Conservation (phyloP, 805 yeast genomes). For the Pichia eremophila region DNA sequence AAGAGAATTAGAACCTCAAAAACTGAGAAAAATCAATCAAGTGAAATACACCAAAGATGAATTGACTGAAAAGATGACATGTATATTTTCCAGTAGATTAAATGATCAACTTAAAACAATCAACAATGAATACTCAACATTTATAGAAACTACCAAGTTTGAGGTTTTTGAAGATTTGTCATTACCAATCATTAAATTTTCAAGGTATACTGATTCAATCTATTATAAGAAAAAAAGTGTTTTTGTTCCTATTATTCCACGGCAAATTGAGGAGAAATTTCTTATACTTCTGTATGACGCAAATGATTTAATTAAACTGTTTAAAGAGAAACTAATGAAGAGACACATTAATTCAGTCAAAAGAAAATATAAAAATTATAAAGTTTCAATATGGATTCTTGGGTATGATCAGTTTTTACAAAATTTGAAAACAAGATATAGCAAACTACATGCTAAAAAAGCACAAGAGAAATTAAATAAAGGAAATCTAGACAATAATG, state of each 20-base stretch:
- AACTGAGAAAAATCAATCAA: constrained; percentile 28
- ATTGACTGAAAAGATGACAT: constrained; percentile 39
- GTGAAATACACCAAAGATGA: constrained; percentile 38
- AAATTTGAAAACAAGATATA: constrained; percentile 29
- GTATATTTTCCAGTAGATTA: constrained; percentile 2
- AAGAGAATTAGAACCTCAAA: constrained; percentile 9
- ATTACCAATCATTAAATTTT: constrained; percentile 43
- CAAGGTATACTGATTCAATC: constrained; percentile 36
- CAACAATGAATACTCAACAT: background rate
- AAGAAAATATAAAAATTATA: constrained; percentile 18
- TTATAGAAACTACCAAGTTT: constrained; percentile 1
- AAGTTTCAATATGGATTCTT: constrained; percentile 36
- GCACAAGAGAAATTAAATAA: constrained; percentile 9
- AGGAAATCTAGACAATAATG: constrained; percentile 4
- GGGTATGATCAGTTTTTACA: constrained; percentile 39
- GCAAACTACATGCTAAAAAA: constrained; percentile 14
- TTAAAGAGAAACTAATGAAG: constrained; percentile 21
- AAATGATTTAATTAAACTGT: constrained; percentile 30
- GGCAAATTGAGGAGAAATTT: constrained; percentile 34
- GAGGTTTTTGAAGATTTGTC: constrained; percentile 15
- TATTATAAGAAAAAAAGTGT: constrained; percentile 41
- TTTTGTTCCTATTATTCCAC: constrained; percentile 43
- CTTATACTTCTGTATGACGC: constrained; percentile 39
- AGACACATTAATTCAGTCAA: constrained; percentile 17
- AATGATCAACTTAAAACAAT: background rate